Base-by-base conservation (phyloP, 176 grass and related monocot species). In the Canna indica region DNA sequence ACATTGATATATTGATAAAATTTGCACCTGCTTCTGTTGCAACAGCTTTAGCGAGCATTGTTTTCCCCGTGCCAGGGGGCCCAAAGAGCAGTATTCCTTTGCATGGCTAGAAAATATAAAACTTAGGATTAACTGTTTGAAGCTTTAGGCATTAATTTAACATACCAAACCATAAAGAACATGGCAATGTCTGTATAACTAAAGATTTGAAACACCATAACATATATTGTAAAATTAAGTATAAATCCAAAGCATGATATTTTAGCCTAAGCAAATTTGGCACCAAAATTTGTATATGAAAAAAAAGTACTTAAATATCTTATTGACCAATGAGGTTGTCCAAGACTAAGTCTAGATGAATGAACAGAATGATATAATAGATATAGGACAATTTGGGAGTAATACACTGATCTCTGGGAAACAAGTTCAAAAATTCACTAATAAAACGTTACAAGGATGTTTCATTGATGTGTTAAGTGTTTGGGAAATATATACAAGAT, bases 1-100 rank as follows among this genome's bases (percentile, higher is more conserved):
- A 90, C 94, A 99, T 99, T 45, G 94, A 99, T 77, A 99, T 99
- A 59, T 99, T 99, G 69, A 99, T 99, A 75, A 99, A 99, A 79
- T 99, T 99, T 58, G 94, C 94, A 26, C 94, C 94, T 47, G 94
- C 94, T 81, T 99, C 90, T 22, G 94, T 99, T 71, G 94, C 94
- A 73, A 99, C 94, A 58, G 94, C 94, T 85, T 99, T 99, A 30
- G 94, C 94, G 67, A 99, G 94, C 94, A 99, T 99, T 58, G 94
- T 99, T 87, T 99, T 99, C 63, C 94, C 94, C 57, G 94, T 99
- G 28, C 94, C 94, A 76, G 94, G 94, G 81, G 94, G 94, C n/a
- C 94, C 94, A 69, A 99, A 99, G 69, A 99, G 94, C 80, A 99
- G 74, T 83, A 99, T 99, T 69, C 94, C 94, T 66, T 99, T 99